These are phyloP conservation scores for Oryza longistaminata DNA, from an alignment of 176 grass and related monocot species.

Conservation along the genomic window DNA sequence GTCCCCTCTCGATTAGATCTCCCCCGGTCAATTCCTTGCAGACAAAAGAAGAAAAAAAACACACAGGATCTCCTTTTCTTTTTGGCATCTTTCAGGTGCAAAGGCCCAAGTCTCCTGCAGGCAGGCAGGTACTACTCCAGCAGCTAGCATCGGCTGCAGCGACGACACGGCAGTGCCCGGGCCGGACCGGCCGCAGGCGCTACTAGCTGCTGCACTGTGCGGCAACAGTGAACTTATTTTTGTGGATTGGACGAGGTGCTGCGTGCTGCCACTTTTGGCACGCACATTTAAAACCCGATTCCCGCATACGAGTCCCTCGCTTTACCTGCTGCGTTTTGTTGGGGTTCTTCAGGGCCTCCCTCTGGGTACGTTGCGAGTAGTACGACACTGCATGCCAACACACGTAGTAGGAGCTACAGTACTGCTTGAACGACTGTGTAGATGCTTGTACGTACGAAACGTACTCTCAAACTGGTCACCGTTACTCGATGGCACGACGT, in stretches of 20 bases:
- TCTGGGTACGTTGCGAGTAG: background rate
- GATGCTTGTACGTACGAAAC: no score
- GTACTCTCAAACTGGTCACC: background rate
- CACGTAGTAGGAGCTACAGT: no score
- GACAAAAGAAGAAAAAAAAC: background rate
- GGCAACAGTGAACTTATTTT: background rate
- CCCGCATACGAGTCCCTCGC: slow-evolving; percentile 24
- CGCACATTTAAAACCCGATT: slow-evolving; percentile 24
- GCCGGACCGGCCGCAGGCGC: background rate
- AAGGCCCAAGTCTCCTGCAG: background rate
- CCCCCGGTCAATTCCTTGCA: background rate
- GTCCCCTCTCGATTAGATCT: background rate
- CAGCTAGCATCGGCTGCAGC: slow-evolving; percentile 20
- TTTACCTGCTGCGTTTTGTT: background rate
- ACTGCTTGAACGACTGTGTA: no score
- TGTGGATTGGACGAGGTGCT: slow-evolving; percentile 40
- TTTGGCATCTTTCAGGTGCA: slow-evolving; percentile 40
- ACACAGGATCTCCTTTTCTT: background rate
- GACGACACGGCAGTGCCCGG: background rate
- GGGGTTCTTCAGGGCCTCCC: background rate
- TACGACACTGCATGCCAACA: background rate
- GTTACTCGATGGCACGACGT: background rate
- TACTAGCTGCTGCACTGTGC: background rate
- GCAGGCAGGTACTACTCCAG: background rate
- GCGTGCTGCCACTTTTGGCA: slow-evolving; percentile 48